Conservation (phyloP, 345 rosid genomes). For the Gossypium bickii region DNA sequence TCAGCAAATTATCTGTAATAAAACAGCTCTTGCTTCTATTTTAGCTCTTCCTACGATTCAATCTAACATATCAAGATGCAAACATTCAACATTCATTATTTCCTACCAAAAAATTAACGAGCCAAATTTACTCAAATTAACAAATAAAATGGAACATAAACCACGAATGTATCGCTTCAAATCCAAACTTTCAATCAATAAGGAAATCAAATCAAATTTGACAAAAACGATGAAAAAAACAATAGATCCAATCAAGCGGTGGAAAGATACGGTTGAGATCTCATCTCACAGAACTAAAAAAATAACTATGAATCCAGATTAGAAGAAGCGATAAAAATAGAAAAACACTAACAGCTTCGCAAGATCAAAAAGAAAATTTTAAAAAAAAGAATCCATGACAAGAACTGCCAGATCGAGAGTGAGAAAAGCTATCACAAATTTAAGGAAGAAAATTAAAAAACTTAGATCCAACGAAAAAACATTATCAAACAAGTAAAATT, state of each 20-base stretch:
- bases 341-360: not conserved
- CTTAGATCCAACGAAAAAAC: conserved; percentile 11
- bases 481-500: not conserved
- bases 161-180: not conserved
- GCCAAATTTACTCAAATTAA: conserved; percentile 6
- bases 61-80: not conserved
- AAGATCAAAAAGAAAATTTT: not conserved
- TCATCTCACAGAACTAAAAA: not conserved
- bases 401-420: conserved; percentile 11
- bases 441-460: not conserved
- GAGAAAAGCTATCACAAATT: not conserved
- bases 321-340: not conserved
- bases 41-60: not conserved
- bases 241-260: conserved; percentile 24
- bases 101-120: not conserved
- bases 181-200: not conserved
- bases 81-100: not conserved
- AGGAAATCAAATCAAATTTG: conserved; percentile 1
- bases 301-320: not conserved
- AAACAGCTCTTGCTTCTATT: not conserved
- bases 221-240: not conserved
- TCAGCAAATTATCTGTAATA: not conserved
- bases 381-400: not conserved
- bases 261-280: conserved; percentile 15
- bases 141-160: not conserved